Conservation (phyloP, 345 rosid species). For the Gossypium herbaceum region DNA sequence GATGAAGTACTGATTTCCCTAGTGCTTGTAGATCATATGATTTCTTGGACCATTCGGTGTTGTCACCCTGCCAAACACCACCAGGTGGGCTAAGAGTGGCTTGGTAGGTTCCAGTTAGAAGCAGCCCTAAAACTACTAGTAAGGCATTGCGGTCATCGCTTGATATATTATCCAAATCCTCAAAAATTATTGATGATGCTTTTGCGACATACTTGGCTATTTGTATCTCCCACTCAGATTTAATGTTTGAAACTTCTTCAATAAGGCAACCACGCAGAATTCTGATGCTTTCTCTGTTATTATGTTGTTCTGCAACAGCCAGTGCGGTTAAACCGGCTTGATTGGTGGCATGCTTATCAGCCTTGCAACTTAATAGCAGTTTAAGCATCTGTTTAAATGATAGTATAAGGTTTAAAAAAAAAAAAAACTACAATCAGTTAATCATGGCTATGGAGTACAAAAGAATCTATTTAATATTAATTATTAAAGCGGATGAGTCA, state of each 20-base stretch:
- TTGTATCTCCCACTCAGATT: neutral
- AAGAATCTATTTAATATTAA: too few relatives aligned
- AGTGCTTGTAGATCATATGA: too few relatives aligned
- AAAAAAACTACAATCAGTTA: neutral
- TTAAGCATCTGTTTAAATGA: neutral
- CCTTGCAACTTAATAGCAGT: neutral
- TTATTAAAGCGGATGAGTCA: too few relatives aligned
- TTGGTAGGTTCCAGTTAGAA: too few relatives aligned
- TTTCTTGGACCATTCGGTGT: accelerated
- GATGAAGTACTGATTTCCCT: too few relatives aligned
- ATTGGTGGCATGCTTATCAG: neutral
- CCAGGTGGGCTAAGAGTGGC: too few relatives aligned
- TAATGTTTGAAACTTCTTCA: neutral
- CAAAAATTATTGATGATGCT: neutral
- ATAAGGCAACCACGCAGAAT: neutral
- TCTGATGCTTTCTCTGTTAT: neutral
- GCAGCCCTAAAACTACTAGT: too few relatives aligned
- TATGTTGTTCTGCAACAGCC: neutral
- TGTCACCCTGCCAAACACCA: too few relatives aligned
- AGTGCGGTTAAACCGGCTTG: neutral
- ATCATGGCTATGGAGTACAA: too few relatives aligned
- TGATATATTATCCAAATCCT: neutral
- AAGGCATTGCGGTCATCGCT: too few relatives aligned
- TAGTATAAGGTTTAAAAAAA: neutral
- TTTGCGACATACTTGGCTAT: neutral